Base-by-base conservation (phyloP, 169 alveolate species). In the Cryptosporidium baileyi region DNA sequence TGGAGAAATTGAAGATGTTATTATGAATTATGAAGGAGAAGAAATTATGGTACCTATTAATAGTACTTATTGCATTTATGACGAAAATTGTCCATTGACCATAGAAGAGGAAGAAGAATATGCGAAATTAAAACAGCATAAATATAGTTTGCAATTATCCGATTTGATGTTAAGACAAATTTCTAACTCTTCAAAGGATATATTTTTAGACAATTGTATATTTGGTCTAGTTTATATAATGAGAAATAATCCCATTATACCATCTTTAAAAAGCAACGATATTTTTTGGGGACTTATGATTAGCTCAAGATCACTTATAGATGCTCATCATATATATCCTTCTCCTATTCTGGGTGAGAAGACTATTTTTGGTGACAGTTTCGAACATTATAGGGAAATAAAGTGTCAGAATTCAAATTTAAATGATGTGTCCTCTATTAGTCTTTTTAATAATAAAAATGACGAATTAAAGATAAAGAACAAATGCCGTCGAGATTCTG, bases 261-360 rank as follows among this genome's bases (percentile, higher is more conserved):
- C 85, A 17, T 52, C 67, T 57, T 43, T 74, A 2, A 54, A 47
- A 49, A 74, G 30, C 49, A 74, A 51, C 2, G 74, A 26, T 13
- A 57, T 74, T 11, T 74, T 52, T 54, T 74, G 85, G 85, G 85
- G 60, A 17, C 74, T 74, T 0, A 51, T 74, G 51, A 74, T 74
- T 19, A 38, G 74, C 17, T 74, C 85, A 11, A 74, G 85, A 57
- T 57, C 85, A 11, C 60, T 74, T 13, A 22, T 59, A 19, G 85
- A 74, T 34, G 60, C 85, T 24, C 85, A 74, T 32, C 85, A 74
- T 19, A 40, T 45, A 22, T 74, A 74, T 41, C 85, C 85, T 34
- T 74, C 85, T 32, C 67, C 85, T 15, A 8, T 57, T 13, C n/a
- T 74, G 7, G 59, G 85, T 32, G 85, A 74, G 28, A 74, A 38